Conservation (phyloP, 768 basidiomycete species). For the Termitomyces sp. region DNA sequence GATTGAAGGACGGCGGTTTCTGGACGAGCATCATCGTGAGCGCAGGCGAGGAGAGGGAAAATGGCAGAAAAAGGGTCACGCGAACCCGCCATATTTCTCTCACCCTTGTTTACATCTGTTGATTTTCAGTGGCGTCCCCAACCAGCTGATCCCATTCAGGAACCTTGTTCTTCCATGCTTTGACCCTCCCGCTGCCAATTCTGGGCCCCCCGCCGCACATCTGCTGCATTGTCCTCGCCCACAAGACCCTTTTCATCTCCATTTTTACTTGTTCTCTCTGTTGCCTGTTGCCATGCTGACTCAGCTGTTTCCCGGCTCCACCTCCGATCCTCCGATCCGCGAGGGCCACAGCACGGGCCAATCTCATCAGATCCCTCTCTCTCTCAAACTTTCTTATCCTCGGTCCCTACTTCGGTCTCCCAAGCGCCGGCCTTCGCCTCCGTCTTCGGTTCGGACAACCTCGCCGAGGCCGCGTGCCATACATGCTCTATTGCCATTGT, state of each 20-base stretch:
- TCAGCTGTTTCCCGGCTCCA: too few relatives aligned
- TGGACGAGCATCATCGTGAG: constrained; percentile 49
- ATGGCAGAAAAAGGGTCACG: constrained; percentile 13
- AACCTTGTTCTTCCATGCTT: neutral
- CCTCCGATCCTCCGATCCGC: too few relatives aligned
- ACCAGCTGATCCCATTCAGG: constrained; percentile 1
- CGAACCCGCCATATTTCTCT: constrained; percentile 15
- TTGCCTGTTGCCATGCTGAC: neutral
- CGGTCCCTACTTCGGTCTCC: neutral
- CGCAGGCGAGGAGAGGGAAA: constrained; percentile 16
- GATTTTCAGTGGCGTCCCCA: constrained; percentile 21
- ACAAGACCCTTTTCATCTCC: too few relatives aligned
- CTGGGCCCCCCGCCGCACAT: neutral
- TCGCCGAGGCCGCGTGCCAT: neutral
- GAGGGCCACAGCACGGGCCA: too few relatives aligned
- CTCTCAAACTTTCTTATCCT: neutral
- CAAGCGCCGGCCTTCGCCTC: neutral
- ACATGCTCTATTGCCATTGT: neutral
- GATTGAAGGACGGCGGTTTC: constrained; percentile 37
- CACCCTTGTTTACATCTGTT: constrained; percentile 26
- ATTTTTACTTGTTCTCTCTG: too few relatives aligned
- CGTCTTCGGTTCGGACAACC: neutral
- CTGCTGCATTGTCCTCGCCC: too few relatives aligned
- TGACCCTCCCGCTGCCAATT: neutral
- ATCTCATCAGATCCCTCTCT: too few relatives aligned